Base-by-base conservation (phyloP, 495 filamentous ascomycete genomes). In the Antarctomyces pellizariae region DNA sequence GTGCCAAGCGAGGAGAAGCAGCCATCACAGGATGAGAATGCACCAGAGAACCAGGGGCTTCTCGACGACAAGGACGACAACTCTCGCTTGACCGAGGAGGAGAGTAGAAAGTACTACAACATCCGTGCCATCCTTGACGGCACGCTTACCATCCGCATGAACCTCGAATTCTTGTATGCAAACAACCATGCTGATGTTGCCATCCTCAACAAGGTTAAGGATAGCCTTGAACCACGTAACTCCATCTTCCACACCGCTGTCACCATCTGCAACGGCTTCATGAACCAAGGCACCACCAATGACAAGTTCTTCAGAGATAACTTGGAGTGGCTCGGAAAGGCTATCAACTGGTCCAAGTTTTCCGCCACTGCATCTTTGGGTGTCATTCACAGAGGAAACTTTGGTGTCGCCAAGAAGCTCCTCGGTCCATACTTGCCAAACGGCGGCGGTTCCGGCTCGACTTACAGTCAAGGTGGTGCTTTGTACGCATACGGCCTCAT, bases 321-420 rank as follows among this genome's bases (percentile, higher is more conserved):
- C 34, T 50, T 99, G 15, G 89, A 99, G 26, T 99, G 89, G 89
- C 62, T 99, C 5, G 79, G 83, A 17, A 99, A 95, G 54, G 89
- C 89, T 23, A 78, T 95, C 9, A 99, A 99, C 53, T 99, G 89
- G 89, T 93, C 86, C 31, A 99, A 99, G 43, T 99, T 99, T 46
- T 91, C 89, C 1, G 89, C 89, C 4, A 99, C 89, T 7, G 89
- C 89, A 25, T 84, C 89, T 4, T 55, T 99, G 15, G 89, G 89
- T 44, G 86, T 93, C 16, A 93, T 99, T 30, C 89, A 99, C 49
- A 68, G 75, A 11, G 89, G 89, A 24, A 95, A 99, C 43, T 51
- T 95, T 22, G 74, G 70, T 13, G 83, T 95, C 44, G 83, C 83
- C 2, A 72, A 76, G 42, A 91, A 90, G 52, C 64, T 99, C 8